Conservation (phyloP, 441 rosid genomes). For the Pelargonium fulgidum region DNA sequence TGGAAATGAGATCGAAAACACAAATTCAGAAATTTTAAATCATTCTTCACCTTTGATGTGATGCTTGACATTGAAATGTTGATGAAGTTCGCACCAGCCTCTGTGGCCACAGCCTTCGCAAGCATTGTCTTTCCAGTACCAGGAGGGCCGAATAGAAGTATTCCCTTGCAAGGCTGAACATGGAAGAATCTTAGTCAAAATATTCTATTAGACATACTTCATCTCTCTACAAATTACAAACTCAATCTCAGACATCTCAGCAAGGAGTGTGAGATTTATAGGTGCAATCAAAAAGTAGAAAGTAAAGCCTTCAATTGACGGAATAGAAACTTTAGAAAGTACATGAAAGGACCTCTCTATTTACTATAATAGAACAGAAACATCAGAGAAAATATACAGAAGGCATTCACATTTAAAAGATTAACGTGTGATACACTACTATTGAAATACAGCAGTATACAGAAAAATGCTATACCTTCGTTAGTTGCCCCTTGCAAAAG, state of each 20-base stretch:
- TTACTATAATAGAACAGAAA: background rate
- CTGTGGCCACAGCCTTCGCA: constrained; percentile 98
- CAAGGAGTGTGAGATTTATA: background rate
- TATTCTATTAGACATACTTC: background rate
- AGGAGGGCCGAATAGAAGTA: constrained; percentile 96
- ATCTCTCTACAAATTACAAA: background rate
- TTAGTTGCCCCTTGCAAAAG: constrained; percentile 93
- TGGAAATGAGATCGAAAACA: background rate
- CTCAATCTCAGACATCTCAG: constrained; percentile 4
- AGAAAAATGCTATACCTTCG: constrained; percentile 48
- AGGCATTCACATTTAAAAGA: background rate
- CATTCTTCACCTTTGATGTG: constrained; percentile 42
- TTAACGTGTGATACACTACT: background rate
- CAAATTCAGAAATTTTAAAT: constrained; percentile 8
- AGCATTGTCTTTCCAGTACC: constrained; percentile 99
- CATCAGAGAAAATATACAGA: background rate
- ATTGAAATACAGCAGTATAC: background rate
- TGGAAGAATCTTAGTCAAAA: constrained; percentile 4
- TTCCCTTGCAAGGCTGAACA: constrained; percentile 88
- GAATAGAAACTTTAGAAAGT: background rate
- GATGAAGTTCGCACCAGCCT: constrained; percentile 98
- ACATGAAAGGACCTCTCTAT: background rate
- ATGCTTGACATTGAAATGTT: constrained; percentile 99
- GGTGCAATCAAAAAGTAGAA: background rate
- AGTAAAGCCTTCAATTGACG: background rate